Evolutionary conservation across 345 rosid species (phyloP).

Genomic region (Citrus medica): DNA sequence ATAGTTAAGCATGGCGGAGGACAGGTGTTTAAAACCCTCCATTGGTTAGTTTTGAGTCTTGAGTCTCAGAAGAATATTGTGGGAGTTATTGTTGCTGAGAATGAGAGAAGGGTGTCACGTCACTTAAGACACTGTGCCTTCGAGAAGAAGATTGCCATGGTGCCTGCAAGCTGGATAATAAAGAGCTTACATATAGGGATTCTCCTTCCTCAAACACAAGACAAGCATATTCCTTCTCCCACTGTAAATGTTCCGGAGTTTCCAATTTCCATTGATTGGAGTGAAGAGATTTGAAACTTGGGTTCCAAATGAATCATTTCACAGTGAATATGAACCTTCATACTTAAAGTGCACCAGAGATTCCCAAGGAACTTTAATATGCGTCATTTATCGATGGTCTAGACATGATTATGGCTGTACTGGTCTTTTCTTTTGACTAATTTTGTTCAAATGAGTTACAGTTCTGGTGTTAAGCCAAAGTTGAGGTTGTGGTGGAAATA

Average conservation of each 20-base stretch:
- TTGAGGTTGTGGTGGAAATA: background rate
- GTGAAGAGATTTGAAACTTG: conserved; percentile 39
- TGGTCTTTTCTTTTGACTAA: background rate
- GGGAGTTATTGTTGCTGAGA: conserved; percentile 48
- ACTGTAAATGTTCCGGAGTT: background rate
- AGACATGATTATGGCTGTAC: background rate
- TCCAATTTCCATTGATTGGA: conserved; percentile 28
- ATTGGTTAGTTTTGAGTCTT: conserved; percentile 36
- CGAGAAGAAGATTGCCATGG: conserved; percentile 52
- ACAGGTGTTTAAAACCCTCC: conserved; percentile 47
- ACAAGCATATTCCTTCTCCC: conserved; percentile 5
- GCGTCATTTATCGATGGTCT: background rate
- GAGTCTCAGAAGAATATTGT: conserved; percentile 35
- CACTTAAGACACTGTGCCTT: conserved; percentile 58
- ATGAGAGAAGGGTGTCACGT: conserved; percentile 40
- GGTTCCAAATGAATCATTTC: background rate
- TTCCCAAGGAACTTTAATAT: background rate
- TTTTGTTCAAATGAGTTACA: background rate
- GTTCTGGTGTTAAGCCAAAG: background rate
- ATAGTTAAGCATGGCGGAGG: conserved; percentile 72
- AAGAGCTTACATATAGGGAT: conserved; percentile 47
- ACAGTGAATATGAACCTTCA: background rate
- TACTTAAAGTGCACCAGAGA: background rate
- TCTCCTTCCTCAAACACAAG: conserved; percentile 30
- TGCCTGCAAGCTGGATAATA: conserved; percentile 45